phyloP scores from a whole-genome alignment of 371 early-diverging fungal species.

The Mycotypha africana region DNA sequence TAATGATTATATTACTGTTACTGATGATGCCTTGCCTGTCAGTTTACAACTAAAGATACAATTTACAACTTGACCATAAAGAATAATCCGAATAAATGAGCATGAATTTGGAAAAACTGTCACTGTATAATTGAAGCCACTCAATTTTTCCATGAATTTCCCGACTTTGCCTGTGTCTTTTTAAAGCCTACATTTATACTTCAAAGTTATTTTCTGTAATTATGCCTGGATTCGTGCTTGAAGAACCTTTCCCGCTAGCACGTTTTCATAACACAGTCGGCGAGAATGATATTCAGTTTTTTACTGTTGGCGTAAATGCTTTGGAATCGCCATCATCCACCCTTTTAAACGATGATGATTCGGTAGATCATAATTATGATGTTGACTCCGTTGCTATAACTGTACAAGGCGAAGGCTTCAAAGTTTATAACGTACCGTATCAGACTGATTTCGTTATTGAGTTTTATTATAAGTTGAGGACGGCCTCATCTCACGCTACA shows the following conservation, averaged over 20 bases:
- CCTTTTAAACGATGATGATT: constrained; percentile 8
- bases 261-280: constrained; percentile 45
- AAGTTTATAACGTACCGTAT: constrained; percentile 47
- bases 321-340: constrained; percentile 17
- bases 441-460: too few relatives aligned
- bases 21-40: constrained; percentile 69
- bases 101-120: too few relatives aligned
- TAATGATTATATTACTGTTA: constrained; percentile 64
- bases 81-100: too few relatives aligned
- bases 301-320: constrained; percentile 36
- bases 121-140: too few relatives aligned
- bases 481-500: not conserved
- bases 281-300: constrained; percentile 15
- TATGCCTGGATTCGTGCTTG: constrained; percentile 53
- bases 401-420: constrained; percentile 56
- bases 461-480: not conserved
- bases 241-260: constrained; percentile 57
- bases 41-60: constrained; percentile 46
- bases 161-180: too few relatives aligned
- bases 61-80: too few relatives aligned
- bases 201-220: too few relatives aligned
- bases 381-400: constrained; percentile 45
- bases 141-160: too few relatives aligned
- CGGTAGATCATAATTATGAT: constrained; percentile 24
- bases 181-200: too few relatives aligned